Conservation (phyloP, 202 grass and related monocot species). For the Saccharum hybrid region DNA sequence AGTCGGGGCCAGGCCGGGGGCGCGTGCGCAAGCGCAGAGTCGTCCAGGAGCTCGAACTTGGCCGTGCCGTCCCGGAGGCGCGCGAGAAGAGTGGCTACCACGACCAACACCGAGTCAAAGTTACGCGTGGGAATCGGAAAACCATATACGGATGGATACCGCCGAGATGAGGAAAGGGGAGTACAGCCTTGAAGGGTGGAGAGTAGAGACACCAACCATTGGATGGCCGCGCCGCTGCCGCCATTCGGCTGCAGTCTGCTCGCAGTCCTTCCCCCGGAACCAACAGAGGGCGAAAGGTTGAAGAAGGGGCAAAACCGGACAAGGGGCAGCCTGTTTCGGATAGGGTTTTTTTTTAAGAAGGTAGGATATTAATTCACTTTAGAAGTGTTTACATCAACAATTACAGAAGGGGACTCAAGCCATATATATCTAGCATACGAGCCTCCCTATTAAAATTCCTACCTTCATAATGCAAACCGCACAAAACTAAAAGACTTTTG, state of each 20-base stretch:
- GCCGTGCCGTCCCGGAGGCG: constrained; percentile 82
- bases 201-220: constrained; percentile 45
- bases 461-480: too few relatives aligned
- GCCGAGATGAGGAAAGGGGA: neutral
- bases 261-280: neutral
- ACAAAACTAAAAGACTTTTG: too few relatives aligned
- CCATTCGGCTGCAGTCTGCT: constrained; percentile 44
- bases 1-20: constrained; percentile 32
- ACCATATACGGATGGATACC: neutral
- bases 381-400: too few relatives aligned
- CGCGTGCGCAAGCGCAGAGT: constrained; percentile 10
- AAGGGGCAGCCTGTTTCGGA: neutral
- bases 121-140: constrained; percentile 10
- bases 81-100: constrained; percentile 62
- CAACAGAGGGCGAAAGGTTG: constrained; percentile 1
- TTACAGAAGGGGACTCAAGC: too few relatives aligned
- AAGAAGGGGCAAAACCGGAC: neutral
- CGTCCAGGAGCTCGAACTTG: constrained; percentile 66
- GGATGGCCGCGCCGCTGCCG: constrained; percentile 48
- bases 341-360: too few relatives aligned
- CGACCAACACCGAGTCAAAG: constrained; percentile 11
- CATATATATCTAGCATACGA: too few relatives aligned
- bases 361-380: too few relatives aligned
- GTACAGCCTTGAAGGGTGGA: neutral
- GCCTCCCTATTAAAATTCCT: too few relatives aligned